phyloP scores from a whole-genome alignment of 2,329 filamentous ascomycete species.

The Rhynchosporium secalis region DNA sequence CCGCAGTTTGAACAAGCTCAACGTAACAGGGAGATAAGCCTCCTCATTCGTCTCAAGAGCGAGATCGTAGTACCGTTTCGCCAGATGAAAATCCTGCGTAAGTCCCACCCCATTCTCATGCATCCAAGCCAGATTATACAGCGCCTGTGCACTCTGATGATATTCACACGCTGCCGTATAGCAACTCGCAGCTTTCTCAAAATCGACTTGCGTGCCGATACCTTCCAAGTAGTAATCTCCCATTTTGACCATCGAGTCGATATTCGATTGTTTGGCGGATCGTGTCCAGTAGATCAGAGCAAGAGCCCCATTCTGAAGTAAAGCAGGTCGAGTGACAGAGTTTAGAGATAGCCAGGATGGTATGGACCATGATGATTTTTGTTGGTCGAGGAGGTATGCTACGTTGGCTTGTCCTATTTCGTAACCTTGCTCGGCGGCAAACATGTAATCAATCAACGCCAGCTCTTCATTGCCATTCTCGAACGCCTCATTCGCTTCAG shows the following conservation, averaged over 20 bases:
- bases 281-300: conserved; percentile 88
- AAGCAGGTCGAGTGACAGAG: conserved; percentile 41
- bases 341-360: conserved; percentile 40
- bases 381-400: conserved; percentile 67
- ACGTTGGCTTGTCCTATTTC: conserved; percentile 72
- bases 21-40: conserved; percentile 87
- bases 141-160: conserved; percentile 87
- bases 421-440: conserved; percentile 74
- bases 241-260: conserved; percentile 96
- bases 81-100: conserved; percentile 93
- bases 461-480: conserved; percentile 62
- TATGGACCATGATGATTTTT: conserved; percentile 54
- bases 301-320: conserved; percentile 56
- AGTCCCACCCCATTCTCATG: conserved; percentile 94
- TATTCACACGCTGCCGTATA: conserved; percentile 91
- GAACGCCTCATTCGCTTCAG: conserved; percentile 67
- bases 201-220: conserved; percentile 68
- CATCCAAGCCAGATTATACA: conserved; percentile 99
- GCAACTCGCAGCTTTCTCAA: conserved; percentile 87
- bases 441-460: conserved; percentile 66
- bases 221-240: conserved; percentile 94
- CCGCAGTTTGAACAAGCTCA: conserved; percentile 83
- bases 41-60: conserved; percentile 89
- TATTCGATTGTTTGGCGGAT: conserved; percentile 88
- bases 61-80: conserved; percentile 93